Conservation (phyloP, 441 rosid genomes). For the Omphalea diandra region DNA sequence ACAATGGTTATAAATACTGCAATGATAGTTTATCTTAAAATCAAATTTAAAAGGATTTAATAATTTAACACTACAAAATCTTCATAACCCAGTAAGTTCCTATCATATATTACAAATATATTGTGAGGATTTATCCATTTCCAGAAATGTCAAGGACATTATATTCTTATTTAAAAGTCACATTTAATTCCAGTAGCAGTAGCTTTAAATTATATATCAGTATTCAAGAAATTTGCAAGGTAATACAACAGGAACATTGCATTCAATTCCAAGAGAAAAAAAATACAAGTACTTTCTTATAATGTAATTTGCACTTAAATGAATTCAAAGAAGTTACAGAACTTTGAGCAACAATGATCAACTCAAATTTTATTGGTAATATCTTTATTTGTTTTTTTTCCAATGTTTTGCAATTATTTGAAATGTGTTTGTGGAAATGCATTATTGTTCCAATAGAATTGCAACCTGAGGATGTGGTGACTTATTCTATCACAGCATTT, state of each 20-base stretch:
- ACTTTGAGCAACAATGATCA: too few species aligned
- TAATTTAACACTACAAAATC: neutral
- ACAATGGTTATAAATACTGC: slow-evolving; percentile 4
- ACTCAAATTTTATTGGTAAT: neutral
- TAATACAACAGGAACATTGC: neutral
- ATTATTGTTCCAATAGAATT: neutral
- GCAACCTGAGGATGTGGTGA: neutral
- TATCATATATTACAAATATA: neutral
- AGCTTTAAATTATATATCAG: neutral
- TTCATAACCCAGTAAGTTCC: neutral
- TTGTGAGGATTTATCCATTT: neutral
- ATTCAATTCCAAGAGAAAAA: neutral
- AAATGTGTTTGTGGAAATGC: neutral
- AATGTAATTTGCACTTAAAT: too few species aligned
- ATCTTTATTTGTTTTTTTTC: neutral
- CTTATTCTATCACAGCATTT: neutral
- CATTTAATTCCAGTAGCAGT: neutral
- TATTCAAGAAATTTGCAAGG: neutral
- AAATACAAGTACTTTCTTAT: neutral
- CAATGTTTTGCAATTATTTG: too few species aligned
- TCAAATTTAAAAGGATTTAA: neutral
- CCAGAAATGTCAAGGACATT: neutral
- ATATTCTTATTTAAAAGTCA: neutral
- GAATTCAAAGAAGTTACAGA: too few species aligned
- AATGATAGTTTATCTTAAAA: neutral